Evolutionary conservation across 31 red algal genomes (phyloP).

Genomic region (Asparagopsis taxiformis): DNA sequence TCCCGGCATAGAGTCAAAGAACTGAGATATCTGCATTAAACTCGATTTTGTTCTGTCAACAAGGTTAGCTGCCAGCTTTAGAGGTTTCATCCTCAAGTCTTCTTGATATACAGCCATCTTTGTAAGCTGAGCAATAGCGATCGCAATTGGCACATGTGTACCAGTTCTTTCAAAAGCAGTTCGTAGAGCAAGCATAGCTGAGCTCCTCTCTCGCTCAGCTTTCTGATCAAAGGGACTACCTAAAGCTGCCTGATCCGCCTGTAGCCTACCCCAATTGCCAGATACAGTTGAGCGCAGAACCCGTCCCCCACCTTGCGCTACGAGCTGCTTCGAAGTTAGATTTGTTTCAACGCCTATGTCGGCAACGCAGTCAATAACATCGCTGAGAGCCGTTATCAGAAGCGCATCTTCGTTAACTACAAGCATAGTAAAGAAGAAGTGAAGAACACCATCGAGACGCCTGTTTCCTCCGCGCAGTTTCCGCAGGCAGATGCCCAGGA

Average conservation of each 20-base stretch:
- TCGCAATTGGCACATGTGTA: constrained; percentile 36
- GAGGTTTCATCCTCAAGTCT: constrained; percentile 29
- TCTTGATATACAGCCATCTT: constrained; percentile 31
- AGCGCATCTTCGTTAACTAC: constrained; percentile 32
- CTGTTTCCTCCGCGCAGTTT: constrained; percentile 16
- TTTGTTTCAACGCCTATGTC: constrained; percentile 39
- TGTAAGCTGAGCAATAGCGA: constrained; percentile 42
- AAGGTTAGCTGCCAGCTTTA: constrained; percentile 52
- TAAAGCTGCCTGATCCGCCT: constrained; percentile 11
- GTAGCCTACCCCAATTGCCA: constrained; percentile 23
- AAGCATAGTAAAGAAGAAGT: constrained; percentile 40
- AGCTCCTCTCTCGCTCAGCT: constrained; percentile 23
- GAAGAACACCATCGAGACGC: constrained; percentile 52
- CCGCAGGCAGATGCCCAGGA: constrained; percentile 33
- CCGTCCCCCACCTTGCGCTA: constrained; percentile 41
- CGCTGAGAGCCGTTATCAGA: constrained; percentile 45
- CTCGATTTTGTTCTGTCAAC: constrained; percentile 40
- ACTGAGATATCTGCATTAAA: constrained; percentile 41
- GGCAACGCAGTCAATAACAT: constrained; percentile 48
- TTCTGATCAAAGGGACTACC: constrained; percentile 39
- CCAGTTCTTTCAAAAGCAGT: constrained; percentile 26
- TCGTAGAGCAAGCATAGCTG: constrained; percentile 20
- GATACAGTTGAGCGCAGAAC: constrained; percentile 13
- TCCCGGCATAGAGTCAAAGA: constrained; percentile 13
- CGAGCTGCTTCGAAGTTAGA: constrained; percentile 35